phyloP scores from a whole-genome alignment of 2,329 filamentous ascomycete species.

The Biscogniauxia marginata region DNA sequence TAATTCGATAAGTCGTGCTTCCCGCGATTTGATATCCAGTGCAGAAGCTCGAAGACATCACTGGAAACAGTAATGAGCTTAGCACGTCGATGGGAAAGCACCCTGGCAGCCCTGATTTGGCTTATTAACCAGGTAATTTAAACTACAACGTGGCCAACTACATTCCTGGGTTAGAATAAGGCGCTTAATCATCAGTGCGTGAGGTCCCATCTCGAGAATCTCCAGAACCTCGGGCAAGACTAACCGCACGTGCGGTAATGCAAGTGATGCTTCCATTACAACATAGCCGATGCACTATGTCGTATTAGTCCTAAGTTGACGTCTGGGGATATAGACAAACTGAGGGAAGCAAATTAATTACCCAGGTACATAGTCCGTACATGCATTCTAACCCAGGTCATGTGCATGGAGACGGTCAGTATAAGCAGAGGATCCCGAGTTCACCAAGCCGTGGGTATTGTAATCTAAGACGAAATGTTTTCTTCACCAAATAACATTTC shows the following conservation, averaged over 20 bases:
- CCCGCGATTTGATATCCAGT: background rate
- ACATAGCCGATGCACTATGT: conserved; percentile 1
- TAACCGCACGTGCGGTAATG: conserved; percentile 1
- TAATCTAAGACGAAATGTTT: background rate
- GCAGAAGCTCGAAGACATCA: background rate
- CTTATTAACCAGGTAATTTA: background rate
- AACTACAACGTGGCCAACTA: background rate
- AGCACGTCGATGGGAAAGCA: background rate
- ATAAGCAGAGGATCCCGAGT: background rate
- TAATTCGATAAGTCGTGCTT: background rate
- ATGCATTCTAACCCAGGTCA: too few species aligned
- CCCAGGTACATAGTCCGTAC: background rate
- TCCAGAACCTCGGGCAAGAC: background rate
- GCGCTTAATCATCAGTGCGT: too few species aligned
- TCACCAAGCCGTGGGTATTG: background rate
- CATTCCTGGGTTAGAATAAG: too few species aligned
- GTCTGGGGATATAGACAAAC: background rate
- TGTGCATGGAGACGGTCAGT: too few species aligned
- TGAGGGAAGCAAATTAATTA: background rate
- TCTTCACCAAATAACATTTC: background rate
- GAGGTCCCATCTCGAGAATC: background rate
- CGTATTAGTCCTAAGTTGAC: background rate
- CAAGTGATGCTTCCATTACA: background rate
- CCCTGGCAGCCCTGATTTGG: background rate
- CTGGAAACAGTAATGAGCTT: background rate